Conservation (phyloP, 2,329 filamentous ascomycete genomes). For the Claviceps sorghi region DNA sequence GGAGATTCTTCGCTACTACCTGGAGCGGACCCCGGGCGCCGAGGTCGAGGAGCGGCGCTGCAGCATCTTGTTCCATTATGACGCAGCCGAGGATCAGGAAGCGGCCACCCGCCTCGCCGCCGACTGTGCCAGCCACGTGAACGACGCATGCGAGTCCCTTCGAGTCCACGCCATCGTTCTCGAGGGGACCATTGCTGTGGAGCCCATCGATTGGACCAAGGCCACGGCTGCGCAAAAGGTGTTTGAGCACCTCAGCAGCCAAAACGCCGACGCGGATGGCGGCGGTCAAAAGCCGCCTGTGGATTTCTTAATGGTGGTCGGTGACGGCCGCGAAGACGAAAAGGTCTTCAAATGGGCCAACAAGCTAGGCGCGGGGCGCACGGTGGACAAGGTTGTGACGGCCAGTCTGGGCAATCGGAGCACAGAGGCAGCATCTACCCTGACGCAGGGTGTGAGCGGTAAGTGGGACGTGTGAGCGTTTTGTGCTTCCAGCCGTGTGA, state of each 20-base stretch:
- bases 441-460: constrained; percentile 89
- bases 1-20: constrained; percentile 75
- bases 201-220: constrained; percentile 79
- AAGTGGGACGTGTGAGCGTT: constrained; percentile 18
- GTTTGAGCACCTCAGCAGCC: constrained; percentile 41
- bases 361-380: constrained; percentile 43
- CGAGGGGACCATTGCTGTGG: constrained; percentile 69
- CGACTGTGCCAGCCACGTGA: constrained; percentile 89
- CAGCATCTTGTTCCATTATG: constrained; percentile 82
- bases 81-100: constrained; percentile 62
- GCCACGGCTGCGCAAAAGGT: constrained; percentile 65
- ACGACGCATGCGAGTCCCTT: constrained; percentile 76
- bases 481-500: no score
- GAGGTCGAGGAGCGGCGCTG: constrained; percentile 85
- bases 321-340: constrained; percentile 86
- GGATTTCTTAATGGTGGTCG: constrained; percentile 80
- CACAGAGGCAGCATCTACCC: constrained; percentile 70
- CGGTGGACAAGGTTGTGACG: constrained; percentile 58
- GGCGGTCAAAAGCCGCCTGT: constrained; percentile 31
- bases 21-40: constrained; percentile 76
- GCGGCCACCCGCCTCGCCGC: constrained; percentile 65
- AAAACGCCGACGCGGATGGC: constrained; percentile 11
- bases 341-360: constrained; percentile 93
- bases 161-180: constrained; percentile 70
- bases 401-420: constrained; percentile 78